phyloP scores from a whole-genome alignment of 345 rosid species.

The Cardamine resedifolia region DNA sequence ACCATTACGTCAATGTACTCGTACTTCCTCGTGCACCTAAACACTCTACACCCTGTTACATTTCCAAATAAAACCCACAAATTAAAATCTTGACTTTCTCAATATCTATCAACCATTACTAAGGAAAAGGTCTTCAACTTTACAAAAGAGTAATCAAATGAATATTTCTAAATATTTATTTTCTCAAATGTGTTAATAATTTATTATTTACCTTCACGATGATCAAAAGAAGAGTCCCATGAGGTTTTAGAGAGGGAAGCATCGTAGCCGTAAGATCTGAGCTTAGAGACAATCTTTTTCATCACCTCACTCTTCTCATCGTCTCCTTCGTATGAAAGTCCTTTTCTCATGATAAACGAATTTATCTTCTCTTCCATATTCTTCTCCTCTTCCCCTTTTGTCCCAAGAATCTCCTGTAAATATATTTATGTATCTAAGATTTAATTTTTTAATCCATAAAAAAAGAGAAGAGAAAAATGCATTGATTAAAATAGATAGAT shows the following conservation, averaged over 20 bases:
- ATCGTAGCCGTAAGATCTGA: conserved; percentile 39
- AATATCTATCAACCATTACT: neutral
- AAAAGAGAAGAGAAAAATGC: neutral
- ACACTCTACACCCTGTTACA: conserved; percentile 37
- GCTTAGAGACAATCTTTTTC: conserved; percentile 37
- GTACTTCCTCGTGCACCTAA: conserved; percentile 37
- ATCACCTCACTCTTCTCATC: conserved; percentile 40
- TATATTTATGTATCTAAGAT: neutral
- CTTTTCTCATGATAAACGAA: conserved; percentile 22
- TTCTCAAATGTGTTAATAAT: neutral
- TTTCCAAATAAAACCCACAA: neutral
- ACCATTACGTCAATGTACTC: conserved; percentile 51
- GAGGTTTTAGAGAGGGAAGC: conserved; percentile 39
- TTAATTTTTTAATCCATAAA: neutral
- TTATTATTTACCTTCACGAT: conserved; percentile 33
- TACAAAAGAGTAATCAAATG: neutral
- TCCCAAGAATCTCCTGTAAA: conserved; percentile 40
- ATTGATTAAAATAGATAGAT: neutral
- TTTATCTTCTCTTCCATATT: conserved; percentile 40
- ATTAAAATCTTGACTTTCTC: neutral
- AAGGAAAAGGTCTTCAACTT: neutral
- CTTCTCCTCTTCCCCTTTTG: conserved; percentile 36
- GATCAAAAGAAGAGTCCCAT: conserved; percentile 43
- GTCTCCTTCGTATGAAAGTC: conserved; percentile 27
- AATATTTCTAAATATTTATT: neutral